Evolutionary conservation across 2,329 filamentous ascomycete genomes (phyloP), one percentile per base, ranked within the genome.

Genomic region (Aureobasidium vineae): DNA sequence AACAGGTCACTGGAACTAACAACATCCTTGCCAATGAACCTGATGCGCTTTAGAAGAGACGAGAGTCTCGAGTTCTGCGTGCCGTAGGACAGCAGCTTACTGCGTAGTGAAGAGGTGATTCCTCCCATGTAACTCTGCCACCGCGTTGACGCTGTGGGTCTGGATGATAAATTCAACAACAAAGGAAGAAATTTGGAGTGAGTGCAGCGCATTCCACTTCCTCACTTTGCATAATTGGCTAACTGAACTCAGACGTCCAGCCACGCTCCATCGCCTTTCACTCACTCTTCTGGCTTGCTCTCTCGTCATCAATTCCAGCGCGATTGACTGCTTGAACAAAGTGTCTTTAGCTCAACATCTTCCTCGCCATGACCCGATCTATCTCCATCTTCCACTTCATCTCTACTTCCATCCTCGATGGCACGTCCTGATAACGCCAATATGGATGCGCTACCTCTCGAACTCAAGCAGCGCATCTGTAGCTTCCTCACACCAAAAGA

Each of bases 381-480:
- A 11, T 15, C 21, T 15, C 19, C 3, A 36, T n/a, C 49, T n/a
- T 8, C 28, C n/a, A 11, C 28, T 5, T 5, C 21, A 54, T 10
- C 40, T 8, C 19, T 10, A 26, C n/a, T 7, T 26, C n/a, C n/a
- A 16, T 54, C 36, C 26, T 40, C n/a, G 52, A 40, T 3, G 4
- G 1, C n/a, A 2, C 2, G 3, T 0, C 11, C 1, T 21, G 28
- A 26, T 5, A 1, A 40, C 38, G 26, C 16, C 40, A 33, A 31
- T 38, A 60, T 60, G 56, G 56, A 60, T 43, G 23, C 21, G 13
- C 40, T 60, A 2, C 56, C 56, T 21, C 16, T 33, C 0, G 56
- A 60, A 60, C 40, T 60, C 40, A 60, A 60, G 40, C 40, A 60
- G 28, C 56, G 56, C 15, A 45, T 45, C 56, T 60, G 40, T 15